Base-by-base conservation (phyloP, 441 rosid species). In the Erysimum pusillum region DNA sequence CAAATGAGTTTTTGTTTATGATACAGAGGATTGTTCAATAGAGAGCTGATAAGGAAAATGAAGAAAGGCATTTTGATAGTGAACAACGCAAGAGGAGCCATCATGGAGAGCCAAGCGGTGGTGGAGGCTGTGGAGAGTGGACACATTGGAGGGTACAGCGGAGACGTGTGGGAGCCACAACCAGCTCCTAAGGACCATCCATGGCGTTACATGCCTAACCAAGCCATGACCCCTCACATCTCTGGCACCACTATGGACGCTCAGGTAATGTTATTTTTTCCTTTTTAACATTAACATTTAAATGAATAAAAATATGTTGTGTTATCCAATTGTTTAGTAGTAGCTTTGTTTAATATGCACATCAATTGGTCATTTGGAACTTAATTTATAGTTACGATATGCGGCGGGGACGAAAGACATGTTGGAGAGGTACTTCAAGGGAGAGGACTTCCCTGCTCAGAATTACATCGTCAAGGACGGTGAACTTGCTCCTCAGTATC, bases 191-290 rank as follows among this genome's bases (percentile, higher is more conserved):
- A 91, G 83, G 94, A 92, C 73, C 99, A 95, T 58, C 98, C 98
- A 35, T 95, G 99, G 98, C 93, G 99, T 31, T 90, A 90, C 84
- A 94, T 95, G 98, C 94, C 99, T 34, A 92, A 95, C 84, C 99
- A 95, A 4, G 98, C 98, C 34, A 95, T 95, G 99, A 95, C 98
- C 3, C 99, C 98, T 80, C 96, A 92, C 83, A 82, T 91, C 71
- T 95, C 99, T 25, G 99, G 99, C 53, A 92, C 98, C 80, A 91
- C 99, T 76, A 92, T 95, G 22, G 99, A 95, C 78, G 98, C 76
- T 18, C 99, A 92, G 89, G 99, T 94, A 83, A 68, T 1, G 9
- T 9, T 15, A 2, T 36, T 66, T 56, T 22, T 72, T 39, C 25
- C 25, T 2, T 22, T 44, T 44, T 0, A 52, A 9, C 25, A 2